Conservation (phyloP, 1,139 yeast species). For the Saccharomyces hybrid region DNA sequence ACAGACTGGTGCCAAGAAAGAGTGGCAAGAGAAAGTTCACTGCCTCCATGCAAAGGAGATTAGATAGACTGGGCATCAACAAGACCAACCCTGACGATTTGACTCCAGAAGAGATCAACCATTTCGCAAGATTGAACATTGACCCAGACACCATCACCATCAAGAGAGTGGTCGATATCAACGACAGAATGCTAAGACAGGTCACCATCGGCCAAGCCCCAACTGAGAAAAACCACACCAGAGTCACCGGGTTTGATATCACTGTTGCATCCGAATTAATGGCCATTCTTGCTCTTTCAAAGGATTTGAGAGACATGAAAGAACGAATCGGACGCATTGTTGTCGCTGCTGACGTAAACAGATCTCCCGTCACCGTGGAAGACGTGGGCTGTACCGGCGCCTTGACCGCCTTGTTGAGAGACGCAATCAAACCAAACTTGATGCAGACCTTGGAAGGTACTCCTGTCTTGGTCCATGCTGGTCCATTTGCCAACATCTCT, state of each 20-base stretch:
- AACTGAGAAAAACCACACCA: slow-evolving; percentile 83
- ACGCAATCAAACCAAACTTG: slow-evolving; percentile 92
- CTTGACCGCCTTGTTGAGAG: slow-evolving; percentile 87
- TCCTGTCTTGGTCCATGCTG: slow-evolving; percentile 96
- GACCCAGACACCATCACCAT: slow-evolving; percentile 92
- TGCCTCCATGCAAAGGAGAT: slow-evolving; percentile 67
- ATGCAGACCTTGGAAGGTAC: slow-evolving; percentile 99
- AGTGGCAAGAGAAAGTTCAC: slow-evolving; percentile 78
- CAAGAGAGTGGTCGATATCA: slow-evolving; percentile 95
- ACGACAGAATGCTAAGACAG: slow-evolving; percentile 88
- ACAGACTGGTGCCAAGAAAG: slow-evolving; percentile 79
- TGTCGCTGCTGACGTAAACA: slow-evolving; percentile 71
- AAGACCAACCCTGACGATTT: slow-evolving; percentile 77
- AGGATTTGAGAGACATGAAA: slow-evolving; percentile 77
- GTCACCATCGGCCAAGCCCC: slow-evolving; percentile 90
- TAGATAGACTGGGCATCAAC: slow-evolving; percentile 70
- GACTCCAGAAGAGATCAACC: slow-evolving; percentile 66
- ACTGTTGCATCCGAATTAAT: slow-evolving; percentile 96
- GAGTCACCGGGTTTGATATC: slow-evolving; percentile 92
- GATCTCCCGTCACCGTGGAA: slow-evolving; percentile 90
- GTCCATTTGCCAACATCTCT: slow-evolving; percentile 96
- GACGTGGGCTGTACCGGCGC: slow-evolving; percentile 98
- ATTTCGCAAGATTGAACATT: slow-evolving; percentile 80
- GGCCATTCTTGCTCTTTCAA: slow-evolving; percentile 92
- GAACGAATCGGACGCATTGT: slow-evolving; percentile 87